Percentiles rank a stretch among this genome's conserved stretches.
phyloP scores from a whole-genome alignment of 345 rosid species.

The Gossypium bickii region DNA sequence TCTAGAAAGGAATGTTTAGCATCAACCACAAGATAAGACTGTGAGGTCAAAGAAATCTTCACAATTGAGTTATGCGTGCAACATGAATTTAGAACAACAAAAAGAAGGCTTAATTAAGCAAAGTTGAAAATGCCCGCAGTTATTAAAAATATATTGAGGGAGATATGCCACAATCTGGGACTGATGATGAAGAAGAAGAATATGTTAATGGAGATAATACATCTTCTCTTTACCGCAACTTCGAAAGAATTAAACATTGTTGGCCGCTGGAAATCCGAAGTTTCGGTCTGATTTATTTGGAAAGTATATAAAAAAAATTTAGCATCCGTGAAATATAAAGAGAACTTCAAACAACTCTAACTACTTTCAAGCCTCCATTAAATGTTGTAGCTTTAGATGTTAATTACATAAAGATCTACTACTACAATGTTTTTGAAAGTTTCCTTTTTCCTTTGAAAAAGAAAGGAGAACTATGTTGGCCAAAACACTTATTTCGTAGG shows the following conservation, averaged over 20 bases:
- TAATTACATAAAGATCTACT: not conserved
- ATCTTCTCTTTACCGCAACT: not conserved
- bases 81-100: not conserved
- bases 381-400: not conserved
- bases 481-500: not conserved
- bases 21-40: not conserved
- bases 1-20: not conserved
- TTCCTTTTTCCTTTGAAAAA: not conserved
- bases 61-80: constrained; percentile 5
- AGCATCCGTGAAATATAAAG: not conserved
- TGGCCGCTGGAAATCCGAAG: not conserved
- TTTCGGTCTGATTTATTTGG: not conserved
- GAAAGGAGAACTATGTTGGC: not conserved
- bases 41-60: not conserved
- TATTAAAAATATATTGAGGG: not conserved
- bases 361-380: not conserved
- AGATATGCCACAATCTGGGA: not conserved
- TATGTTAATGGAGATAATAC: not conserved
- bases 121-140: not conserved
- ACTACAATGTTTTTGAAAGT: not conserved
- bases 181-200: not conserved
- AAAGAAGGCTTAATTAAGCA: not conserved
- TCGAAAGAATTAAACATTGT: not conserved
- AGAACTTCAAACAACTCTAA: not conserved
- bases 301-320: not conserved